Base-by-base conservation (phyloP, 495 filamentous ascomycete species). In the Chaetomium fimeti region DNA sequence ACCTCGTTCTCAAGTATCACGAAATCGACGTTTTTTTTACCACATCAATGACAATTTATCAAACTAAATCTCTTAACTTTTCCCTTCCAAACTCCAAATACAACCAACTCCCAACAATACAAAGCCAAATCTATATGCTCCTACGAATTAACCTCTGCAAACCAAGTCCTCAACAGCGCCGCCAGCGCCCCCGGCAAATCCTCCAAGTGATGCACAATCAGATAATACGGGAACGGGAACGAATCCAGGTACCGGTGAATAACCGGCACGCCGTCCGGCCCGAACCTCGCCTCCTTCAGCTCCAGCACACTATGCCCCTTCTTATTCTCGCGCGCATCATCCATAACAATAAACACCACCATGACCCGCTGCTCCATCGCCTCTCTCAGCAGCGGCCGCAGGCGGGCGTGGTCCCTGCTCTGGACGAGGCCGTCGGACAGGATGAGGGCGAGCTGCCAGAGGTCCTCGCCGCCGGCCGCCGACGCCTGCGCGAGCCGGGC, bases 281-380 rank as follows among this genome's bases (percentile, higher is more conserved):
- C 87, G 68, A 96, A 95, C 75, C 84, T 84, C 24, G 91, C 92
- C 71, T 89, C 84, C 67, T 86, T 90, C 69, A 97, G 81, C 69
- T 95, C 89, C 66, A 96, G 73, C 62, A 97, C 93, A 51, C 78
- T 84, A 25, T 79, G 74, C 51, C 79, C 77, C 64, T 74, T 75
- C 57, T 71, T 73, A 69, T 66, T 61, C 27, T 57, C 68, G 0
- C 82, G 81, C 8, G 88, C 82, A 40, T 92, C 87, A 79, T 98
- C 94, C 66, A 98, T 89, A 65, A 99, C 89, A 54, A 99, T 88
- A 68, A 98, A 99, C 0, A 99, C 92, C 58, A 98, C 88, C 94
- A 99, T 97, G 69, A 99, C 93, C 12, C 91, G 81, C 75, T 97
- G 91, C 74, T 97, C 93, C 68, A 90, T 86, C 4, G 94, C 93